Percentiles rank a stretch among this genome's conserved stretches.
These are phyloP conservation scores for Coemansia sp. DNA, from an alignment of 192 early-diverging fungal species.

Conservation along the genomic window DNA sequence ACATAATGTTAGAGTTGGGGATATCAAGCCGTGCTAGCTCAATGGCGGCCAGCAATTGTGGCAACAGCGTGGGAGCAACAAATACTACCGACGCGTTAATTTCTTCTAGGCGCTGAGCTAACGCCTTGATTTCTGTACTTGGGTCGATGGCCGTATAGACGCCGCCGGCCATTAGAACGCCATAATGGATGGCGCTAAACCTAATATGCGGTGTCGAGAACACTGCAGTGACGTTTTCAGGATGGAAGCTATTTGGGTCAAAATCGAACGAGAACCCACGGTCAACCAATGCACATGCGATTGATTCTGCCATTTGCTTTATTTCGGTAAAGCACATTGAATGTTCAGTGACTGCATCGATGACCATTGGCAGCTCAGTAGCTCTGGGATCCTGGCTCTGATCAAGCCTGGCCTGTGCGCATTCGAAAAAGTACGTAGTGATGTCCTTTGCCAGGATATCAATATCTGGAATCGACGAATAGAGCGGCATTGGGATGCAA, in stretches of 20 bases:
- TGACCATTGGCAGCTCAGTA: slow-evolving; percentile 13
- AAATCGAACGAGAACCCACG: slow-evolving; percentile 13
- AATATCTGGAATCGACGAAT: slow-evolving; percentile 30
- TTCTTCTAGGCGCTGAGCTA: slow-evolving; percentile 14
- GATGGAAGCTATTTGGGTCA: neutral
- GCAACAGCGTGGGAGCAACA: slow-evolving; percentile 22
- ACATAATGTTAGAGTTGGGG: slow-evolving; percentile 4
- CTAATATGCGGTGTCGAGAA: slow-evolving; percentile 16
- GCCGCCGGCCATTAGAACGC: slow-evolving; percentile 36
- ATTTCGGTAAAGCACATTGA: slow-evolving; percentile 26
- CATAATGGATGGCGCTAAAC: slow-evolving; percentile 28
- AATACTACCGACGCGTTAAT: slow-evolving; percentile 15
- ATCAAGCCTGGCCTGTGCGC: slow-evolving; percentile 16
- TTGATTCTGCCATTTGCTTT: slow-evolving; percentile 9
- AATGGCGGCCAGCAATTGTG: slow-evolving; percentile 8
- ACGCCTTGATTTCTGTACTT: neutral
- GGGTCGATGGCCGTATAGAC: slow-evolving; percentile 23
- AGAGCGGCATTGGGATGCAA: slow-evolving; percentile 22
- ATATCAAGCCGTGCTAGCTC: neutral
- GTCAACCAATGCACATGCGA: slow-evolving; percentile 13
- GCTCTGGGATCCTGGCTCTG: neutral
- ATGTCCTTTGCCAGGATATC: slow-evolving; percentile 28
- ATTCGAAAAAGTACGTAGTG: slow-evolving; percentile 28
- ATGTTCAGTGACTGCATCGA: slow-evolving; percentile 14
- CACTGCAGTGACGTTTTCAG: slow-evolving; percentile 4